Evolutionary conservation across 2,329 filamentous ascomycete genomes (phyloP), one percentile per base, ranked within the genome.

Genomic region (Arthrobotrys sinensis): DNA sequence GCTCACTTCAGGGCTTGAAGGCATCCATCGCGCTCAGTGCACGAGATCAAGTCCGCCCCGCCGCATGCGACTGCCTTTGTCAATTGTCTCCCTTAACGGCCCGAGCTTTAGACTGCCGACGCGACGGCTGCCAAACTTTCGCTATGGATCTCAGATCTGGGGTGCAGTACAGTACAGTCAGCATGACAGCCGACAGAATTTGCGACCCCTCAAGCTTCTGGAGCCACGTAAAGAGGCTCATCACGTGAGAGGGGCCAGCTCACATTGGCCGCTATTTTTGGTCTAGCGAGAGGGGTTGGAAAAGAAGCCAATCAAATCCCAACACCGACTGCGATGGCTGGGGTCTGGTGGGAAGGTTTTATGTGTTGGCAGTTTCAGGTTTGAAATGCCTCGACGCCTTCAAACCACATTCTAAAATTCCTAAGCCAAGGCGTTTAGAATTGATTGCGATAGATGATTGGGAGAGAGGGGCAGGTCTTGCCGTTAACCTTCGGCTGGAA

Each of bases 311-410:
- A 73, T 73, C 50, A 65, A 38, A 19, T 50, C 21, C 40, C 19
- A 43, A 2, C 34, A 24, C 55, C 69, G 50, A 60, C 50, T 46
- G 69, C 69, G 48, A 66, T 57, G 50, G 28, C 45, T 36, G 67
- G 65, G 16, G n/a, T 53, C 34, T 10, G 21, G 43, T n/a, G 38
- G 43, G 14, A 40, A 60, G 53, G 69, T 57, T 45, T 68, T 52
- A 75, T 75, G 70, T 75, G 70, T 75, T 75, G 70, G 70, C 70
- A 68, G 62, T 75, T 75, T 75, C 70, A 75, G 19, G 40, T 60
- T 65, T 48, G 28, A 45, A 70, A 70, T 62, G 24, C 24, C 24
- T 38, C 28, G 16, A 36, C 46, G 14, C n/a, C 40, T n/a, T 11
- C 34, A 48, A 45, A 53, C 52, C 34, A 57, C 7, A 12, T 10